Base-by-base conservation (phyloP, 352 stramenopile species). In the Blastocystis hominis region DNA sequence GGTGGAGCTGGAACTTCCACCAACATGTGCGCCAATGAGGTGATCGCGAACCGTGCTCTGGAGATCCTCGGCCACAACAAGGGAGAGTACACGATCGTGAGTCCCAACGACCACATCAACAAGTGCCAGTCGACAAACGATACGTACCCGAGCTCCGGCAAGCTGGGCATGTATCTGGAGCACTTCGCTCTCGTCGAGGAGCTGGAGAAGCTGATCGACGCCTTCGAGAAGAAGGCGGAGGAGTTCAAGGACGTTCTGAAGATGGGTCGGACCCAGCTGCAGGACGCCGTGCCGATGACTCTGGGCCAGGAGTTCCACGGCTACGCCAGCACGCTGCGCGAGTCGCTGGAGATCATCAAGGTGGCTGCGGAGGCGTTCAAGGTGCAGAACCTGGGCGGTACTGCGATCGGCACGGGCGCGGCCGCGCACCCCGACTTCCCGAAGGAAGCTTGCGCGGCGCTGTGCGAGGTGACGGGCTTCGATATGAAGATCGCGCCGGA, bases 101-200 rank as follows among this genome's bases (percentile, higher is more conserved):
- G 70, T 53, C 91, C 91, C 46, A 93, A 93, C 87, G 91, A 93
- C 88, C 90, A 93, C 78, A 90, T 93, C 34, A 93, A 93, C 89
- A 93, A 92, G 90, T 92, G 89, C 17, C 91, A 93, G 75, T 93
- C 91, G 36, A 93, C 91, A 13, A 93, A 93, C 88, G 91, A 93
- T 86, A 90, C 90, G 56, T 92, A 93, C 80, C 91, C 91, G 20
- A 92, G 90, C 36, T 89, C 91, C 7, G 92, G 92, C 55, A 89
- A 86, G 78, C 89, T 93, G 70, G 91, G 91, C 34, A 89, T 90
- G 56, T 91, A 92, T 77, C 53, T 91, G 20, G 42, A 77, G 6
- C 66, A 77, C 50, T 77, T 66, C 30, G 66, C 13, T 10, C 88
- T 91, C 46, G 90, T 90, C 24, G 91, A 88, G 47, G 66, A 77